These are phyloP conservation scores for Cystobasidium tubakii DNA, from an alignment of 768 basidiomycete genomes.

Conservation along the genomic window DNA sequence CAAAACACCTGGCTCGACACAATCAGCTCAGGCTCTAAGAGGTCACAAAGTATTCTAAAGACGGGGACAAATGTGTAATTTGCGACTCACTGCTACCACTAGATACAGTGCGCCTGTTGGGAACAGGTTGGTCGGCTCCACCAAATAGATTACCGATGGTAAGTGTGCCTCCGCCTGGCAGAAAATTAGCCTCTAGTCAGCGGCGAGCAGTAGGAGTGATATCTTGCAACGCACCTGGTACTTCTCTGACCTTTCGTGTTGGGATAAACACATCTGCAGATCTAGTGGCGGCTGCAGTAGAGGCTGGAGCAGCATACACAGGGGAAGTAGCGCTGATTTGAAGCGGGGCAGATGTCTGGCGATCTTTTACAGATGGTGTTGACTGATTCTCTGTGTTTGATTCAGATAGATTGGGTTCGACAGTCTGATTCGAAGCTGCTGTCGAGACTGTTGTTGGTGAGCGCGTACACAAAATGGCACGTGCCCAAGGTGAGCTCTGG, in stretches of 20 bases:
- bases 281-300: neutral
- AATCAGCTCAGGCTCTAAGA: neutral
- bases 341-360: no score
- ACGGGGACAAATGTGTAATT: neutral
- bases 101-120: neutral
- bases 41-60: neutral
- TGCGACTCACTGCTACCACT: neutral
- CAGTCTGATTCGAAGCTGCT: neutral
- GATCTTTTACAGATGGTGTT: no score
- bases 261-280: conserved; percentile 12
- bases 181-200: no score
- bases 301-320: neutral
- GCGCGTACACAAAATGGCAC: neutral
- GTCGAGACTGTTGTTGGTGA: neutral
- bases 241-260: conserved; percentile 20
- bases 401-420: no score
- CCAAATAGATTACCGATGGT: conserved; percentile 12
- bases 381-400: no score
- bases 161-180: conserved; percentile 1
- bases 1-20: conserved; percentile 10
- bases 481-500: neutral
- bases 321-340: neutral
- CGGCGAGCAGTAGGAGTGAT: no score
- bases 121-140: neutral
- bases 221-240: neutral